Base-by-base conservation (phyloP, 116 monocot species). In the Zostera marina region DNA sequence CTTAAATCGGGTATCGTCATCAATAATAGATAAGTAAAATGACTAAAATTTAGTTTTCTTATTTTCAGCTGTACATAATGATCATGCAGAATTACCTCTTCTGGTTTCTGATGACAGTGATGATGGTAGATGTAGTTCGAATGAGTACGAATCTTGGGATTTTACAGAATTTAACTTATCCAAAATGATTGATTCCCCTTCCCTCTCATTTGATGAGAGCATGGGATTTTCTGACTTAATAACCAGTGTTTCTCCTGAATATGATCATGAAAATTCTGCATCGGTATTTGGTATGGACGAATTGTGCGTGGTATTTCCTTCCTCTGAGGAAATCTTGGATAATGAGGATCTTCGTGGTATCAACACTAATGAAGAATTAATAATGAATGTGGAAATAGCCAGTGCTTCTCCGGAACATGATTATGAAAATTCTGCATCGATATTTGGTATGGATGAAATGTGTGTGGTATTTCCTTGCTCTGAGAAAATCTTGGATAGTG, bases 81-180 rank as follows among this genome's bases (percentile, higher is more conserved):
- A 70, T 53, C 59, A 64, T 11, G 14, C 62, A 57, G 57, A 69
- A 44, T 72, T 78, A 52, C 75, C 78, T 45, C 68, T 55, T 65
- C 66, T 74, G 47, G 61, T 77, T 53, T 46, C 74, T 20, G 73
- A 72, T 66, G 73, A 76, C n/a, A 64, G 70, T 63, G 79, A 79
- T 66, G 76, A 83, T 68, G 68, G 65, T 23, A 70, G 58, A 25
- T 73, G 57, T 66, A 46, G 22, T 40, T 58, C 67, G 22, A 64
- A 40, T 54, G 79, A 67, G 48, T 53, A 60, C 53, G 73, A 70
- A 67, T 17, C 47, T 51, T 73, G 66, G 58, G 66, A 45, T 66
- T 40, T 46, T 16, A 49, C 66, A 39, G 73, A 83, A 58, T 70
- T 61, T 22, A 70, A 40, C 57, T 43, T 60, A 22, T 69, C 74